Conservation (phyloP, 306 rosid genomes). For the Vigna hirtella region DNA sequence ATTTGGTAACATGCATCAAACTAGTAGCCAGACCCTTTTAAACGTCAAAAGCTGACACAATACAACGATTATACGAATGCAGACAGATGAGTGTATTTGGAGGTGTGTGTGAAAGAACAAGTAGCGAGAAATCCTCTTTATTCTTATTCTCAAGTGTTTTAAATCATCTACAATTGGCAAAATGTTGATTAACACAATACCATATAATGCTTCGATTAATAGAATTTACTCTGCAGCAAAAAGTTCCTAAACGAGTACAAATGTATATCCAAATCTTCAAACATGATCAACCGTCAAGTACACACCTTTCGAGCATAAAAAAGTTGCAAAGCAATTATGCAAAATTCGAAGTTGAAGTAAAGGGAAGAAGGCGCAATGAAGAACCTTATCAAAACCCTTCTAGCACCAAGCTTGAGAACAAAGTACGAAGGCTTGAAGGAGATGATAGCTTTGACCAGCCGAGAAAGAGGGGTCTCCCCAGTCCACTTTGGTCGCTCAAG, state of each 20-base stretch:
- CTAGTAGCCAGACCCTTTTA: no score
- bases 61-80: no score
- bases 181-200: background rate
- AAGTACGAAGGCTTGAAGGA: slow-evolving; percentile 71
- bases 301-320: background rate
- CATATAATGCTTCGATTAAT: background rate
- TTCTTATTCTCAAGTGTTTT: background rate
- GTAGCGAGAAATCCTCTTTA: no score
- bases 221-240: background rate
- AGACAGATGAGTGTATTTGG: no score
- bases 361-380: background rate
- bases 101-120: no score
- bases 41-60: no score
- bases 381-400: slow-evolving; percentile 67
- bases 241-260: background rate
- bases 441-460: slow-evolving; percentile 58
- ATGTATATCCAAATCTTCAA: background rate
- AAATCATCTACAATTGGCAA: background rate
- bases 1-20: background rate
- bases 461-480: slow-evolving; percentile 68
- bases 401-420: slow-evolving; percentile 69
- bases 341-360: background rate
- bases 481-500: slow-evolving; percentile 60
- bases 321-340: background rate
- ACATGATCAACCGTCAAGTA: background rate